phyloP scores from a whole-genome alignment of 345 rosid species.

The Raphanus sativus region DNA sequence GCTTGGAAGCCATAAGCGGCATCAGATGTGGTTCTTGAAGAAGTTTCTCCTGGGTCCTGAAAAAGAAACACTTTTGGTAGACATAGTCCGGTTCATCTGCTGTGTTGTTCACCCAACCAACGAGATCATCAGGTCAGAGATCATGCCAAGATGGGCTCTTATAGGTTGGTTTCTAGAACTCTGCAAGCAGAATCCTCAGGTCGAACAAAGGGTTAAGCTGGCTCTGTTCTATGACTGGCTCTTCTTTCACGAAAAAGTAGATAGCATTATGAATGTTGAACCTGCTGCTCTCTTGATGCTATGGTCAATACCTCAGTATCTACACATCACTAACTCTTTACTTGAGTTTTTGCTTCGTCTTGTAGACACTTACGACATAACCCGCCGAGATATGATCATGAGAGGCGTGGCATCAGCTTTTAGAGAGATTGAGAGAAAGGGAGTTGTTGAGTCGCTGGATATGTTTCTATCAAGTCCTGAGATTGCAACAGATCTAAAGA shows the following conservation, averaged over 20 bases:
- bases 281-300: slow-evolving; percentile 83
- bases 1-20: slow-evolving; percentile 70
- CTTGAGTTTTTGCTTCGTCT: slow-evolving; percentile 78
- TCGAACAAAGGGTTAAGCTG: slow-evolving; percentile 58
- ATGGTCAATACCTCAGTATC: slow-evolving; percentile 65
- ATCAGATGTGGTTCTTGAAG: slow-evolving; percentile 73
- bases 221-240: slow-evolving; percentile 88
- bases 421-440: slow-evolving; percentile 51
- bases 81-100: slow-evolving; percentile 73
- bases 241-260: slow-evolving; percentile 66
- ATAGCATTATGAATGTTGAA: slow-evolving; percentile 81
- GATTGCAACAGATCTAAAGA: slow-evolving; percentile 53
- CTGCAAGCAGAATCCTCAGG: slow-evolving; percentile 52
- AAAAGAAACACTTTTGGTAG: slow-evolving; percentile 59
- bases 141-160: slow-evolving; percentile 85
- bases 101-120: slow-evolving; percentile 71
- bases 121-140: slow-evolving; percentile 56
- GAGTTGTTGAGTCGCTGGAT: slow-evolving; percentile 57
- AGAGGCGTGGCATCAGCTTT: slow-evolving; percentile 65
- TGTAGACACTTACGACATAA: slow-evolving; percentile 61
- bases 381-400: slow-evolving; percentile 40
- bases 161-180: slow-evolving; percentile 70
- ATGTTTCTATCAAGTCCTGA: slow-evolving; percentile 43
- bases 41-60: slow-evolving; percentile 58
- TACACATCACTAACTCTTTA: slow-evolving; percentile 59